Conservation (phyloP, 1,284 basidiomycete genomes). For the Ceratobasidium papillatum region DNA sequence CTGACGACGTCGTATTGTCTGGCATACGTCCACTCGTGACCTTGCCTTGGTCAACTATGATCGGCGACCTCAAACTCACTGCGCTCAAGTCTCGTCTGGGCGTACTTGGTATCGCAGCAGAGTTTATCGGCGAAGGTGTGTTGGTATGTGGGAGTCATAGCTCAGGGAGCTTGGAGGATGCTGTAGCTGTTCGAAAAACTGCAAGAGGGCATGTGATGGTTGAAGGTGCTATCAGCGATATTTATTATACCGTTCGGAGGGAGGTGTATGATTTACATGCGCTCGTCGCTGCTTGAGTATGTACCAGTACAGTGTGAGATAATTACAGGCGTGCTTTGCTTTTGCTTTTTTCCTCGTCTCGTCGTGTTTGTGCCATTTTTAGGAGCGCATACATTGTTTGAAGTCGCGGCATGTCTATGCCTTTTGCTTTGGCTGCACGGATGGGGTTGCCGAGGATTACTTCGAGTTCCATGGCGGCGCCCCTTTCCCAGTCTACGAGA, state of each 20-base stretch:
- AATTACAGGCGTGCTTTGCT: slow-evolving; percentile 37
- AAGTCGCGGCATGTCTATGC: slow-evolving; percentile 53
- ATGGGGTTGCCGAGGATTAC: slow-evolving; percentile 53
- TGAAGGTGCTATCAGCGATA: slow-evolving; percentile 86
- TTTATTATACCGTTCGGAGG: slow-evolving; percentile 86
- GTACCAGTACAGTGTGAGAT: background rate
- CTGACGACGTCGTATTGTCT: slow-evolving; percentile 59
- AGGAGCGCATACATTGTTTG: slow-evolving; percentile 56
- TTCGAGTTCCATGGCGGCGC: slow-evolving; percentile 54
- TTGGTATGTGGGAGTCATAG: slow-evolving; percentile 85
- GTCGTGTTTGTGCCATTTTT: slow-evolving; percentile 51
- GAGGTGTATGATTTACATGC: slow-evolving; percentile 92
- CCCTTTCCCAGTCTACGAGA: slow-evolving; percentile 52
- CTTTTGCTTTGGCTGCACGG: slow-evolving; percentile 51
- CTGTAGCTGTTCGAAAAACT: slow-evolving; percentile 88
- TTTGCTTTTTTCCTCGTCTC: slow-evolving; percentile 45
- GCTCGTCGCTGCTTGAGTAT: slow-evolving; percentile 58
- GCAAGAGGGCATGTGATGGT: slow-evolving; percentile 84
- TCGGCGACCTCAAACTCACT: slow-evolving; percentile 92
- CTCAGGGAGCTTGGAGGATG: slow-evolving; percentile 62
- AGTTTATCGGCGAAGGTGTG: slow-evolving; percentile 93
- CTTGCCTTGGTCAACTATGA: slow-evolving; percentile 89
- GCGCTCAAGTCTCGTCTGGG: slow-evolving; percentile 81
- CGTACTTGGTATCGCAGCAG: slow-evolving; percentile 80
- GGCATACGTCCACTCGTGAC: slow-evolving; percentile 51